Conservation (phyloP, 352 stramenopile genomes). For the Bremia lactucae region DNA sequence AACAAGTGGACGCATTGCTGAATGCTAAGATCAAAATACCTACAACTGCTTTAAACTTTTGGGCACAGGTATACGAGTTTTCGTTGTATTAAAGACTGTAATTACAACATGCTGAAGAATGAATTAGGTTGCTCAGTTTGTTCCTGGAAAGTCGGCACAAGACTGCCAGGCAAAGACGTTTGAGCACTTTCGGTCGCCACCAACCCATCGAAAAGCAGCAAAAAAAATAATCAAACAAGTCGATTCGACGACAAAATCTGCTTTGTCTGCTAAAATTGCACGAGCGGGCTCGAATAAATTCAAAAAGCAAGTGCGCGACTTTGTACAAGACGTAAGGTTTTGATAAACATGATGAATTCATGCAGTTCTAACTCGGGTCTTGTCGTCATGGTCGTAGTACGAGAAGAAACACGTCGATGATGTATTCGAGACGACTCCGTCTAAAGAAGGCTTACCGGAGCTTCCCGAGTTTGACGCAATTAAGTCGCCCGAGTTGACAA, state of each 20-base stretch:
- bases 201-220: constrained; percentile 18
- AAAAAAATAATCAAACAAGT: constrained; percentile 22
- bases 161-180: constrained; percentile 58
- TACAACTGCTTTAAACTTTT: constrained; percentile 56
- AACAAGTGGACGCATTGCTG: constrained; percentile 38
- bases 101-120: neutral
- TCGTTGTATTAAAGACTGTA: neutral
- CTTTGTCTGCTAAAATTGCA: constrained; percentile 40
- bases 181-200: constrained; percentile 38
- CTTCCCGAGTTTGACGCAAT: constrained; percentile 38
- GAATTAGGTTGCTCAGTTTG: constrained; percentile 29
- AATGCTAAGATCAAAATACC: constrained; percentile 51
- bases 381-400: constrained; percentile 22
- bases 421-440: constrained; percentile 47
- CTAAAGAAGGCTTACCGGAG: constrained; percentile 22
- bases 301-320: constrained; percentile 78
- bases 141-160: constrained; percentile 45
- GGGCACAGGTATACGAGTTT: constrained; percentile 29
- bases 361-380: too few species aligned
- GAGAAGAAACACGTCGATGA: constrained; percentile 70
- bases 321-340: constrained; percentile 44
- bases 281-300: constrained; percentile 66
- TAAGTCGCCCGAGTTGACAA: constrained; percentile 33
- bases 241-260: constrained; percentile 2
- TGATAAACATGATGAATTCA: too few species aligned